These are phyloP conservation scores for Blastobotrys chiropterorum DNA, from an alignment of 805 yeast species.

Conservation along the genomic window DNA sequence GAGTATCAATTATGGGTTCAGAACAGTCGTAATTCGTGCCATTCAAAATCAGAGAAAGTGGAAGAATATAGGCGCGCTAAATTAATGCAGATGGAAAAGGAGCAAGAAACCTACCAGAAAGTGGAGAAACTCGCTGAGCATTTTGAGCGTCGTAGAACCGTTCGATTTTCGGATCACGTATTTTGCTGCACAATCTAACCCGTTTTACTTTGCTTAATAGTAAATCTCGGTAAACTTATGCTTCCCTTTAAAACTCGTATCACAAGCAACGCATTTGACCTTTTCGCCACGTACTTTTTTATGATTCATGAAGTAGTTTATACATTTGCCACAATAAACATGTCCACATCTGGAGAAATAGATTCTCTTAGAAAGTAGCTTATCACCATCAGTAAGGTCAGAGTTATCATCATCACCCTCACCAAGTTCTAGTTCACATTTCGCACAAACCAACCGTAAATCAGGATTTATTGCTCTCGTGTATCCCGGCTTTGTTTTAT, in stretches of 20 bases:
- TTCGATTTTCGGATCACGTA: background rate
- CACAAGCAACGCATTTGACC: slow-evolving; percentile 15
- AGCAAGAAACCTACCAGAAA: background rate
- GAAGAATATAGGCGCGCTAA: background rate
- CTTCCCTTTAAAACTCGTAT: slow-evolving; percentile 6
- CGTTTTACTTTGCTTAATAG: slow-evolving; percentile 6
- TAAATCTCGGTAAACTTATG: slow-evolving; percentile 15
- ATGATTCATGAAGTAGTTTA: slow-evolving; percentile 47
- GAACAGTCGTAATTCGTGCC: too few species aligned
- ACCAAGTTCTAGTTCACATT: slow-evolving; percentile 71
- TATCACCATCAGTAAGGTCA: slow-evolving; percentile 46
- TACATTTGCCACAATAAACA: slow-evolving; percentile 80
- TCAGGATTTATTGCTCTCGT: slow-evolving; percentile 29
- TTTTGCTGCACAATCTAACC: background rate
- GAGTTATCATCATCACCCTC: slow-evolving; percentile 59
- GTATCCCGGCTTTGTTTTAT: slow-evolving; percentile 15
- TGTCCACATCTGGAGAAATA: slow-evolving; percentile 76
- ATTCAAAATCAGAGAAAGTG: background rate
- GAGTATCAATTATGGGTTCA: too few species aligned
- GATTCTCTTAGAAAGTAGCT: slow-evolving; percentile 56
- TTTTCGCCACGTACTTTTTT: slow-evolving; percentile 26
- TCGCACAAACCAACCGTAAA: slow-evolving; percentile 47
- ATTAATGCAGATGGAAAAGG: background rate
- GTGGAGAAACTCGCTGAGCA: background rate
- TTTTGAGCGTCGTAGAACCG: background rate